phyloP scores from a whole-genome alignment of 176 grass and related monocot species.

The Oryza glaberrima region DNA sequence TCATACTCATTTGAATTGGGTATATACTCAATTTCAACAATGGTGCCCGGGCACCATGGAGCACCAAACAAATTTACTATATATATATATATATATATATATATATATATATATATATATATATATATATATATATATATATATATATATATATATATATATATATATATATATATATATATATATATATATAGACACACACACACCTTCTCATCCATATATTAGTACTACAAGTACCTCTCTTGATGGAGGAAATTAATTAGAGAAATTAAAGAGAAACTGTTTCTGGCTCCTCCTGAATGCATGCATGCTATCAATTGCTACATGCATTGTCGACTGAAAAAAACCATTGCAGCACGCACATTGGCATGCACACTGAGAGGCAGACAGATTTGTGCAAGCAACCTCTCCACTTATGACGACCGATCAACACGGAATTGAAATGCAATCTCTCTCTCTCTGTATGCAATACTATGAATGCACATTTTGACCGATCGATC shows the following conservation, averaged over 20 bases:
- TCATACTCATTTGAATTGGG: no score
- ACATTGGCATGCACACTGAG: neutral
- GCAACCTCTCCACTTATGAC: conserved; percentile 8
- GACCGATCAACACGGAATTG: conserved; percentile 10
- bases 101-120: neutral
- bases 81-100: no score
- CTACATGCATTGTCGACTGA: neutral
- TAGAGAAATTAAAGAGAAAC: neutral
- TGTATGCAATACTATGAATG: neutral
- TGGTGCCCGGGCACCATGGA: no score
- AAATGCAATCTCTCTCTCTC: neutral
- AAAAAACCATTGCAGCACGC: conserved; percentile 10
- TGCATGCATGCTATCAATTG: neutral
- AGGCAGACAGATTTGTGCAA: neutral
- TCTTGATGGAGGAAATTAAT: neutral
- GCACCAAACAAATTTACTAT: no score
- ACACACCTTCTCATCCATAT: no score
- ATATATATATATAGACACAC: neutral
- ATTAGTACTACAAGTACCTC: neutral
- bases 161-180: no score
- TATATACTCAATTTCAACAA: no score
- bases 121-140: neutral
- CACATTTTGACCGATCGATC: neutral
- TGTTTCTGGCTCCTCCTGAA: neutral
- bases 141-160: neutral